Percentiles rank a stretch among this genome's conserved stretches.
Conservation (phyloP, 2,329 filamentous ascomycete species). For the Claviceps quebecensis region DNA sequence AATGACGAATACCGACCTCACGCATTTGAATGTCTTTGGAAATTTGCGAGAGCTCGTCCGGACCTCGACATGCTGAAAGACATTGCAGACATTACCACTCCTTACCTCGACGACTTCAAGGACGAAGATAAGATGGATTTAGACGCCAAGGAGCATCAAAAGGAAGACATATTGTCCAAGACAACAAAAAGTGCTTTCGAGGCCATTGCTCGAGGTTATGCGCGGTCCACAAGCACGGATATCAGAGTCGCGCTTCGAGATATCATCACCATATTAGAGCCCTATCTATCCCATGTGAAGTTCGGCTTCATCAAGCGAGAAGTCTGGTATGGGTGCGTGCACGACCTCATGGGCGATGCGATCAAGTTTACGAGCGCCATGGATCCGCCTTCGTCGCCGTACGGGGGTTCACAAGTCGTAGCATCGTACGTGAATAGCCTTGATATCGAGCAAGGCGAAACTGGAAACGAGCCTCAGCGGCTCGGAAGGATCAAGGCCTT, state of each 20-base stretch:
- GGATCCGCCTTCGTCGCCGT: conserved; percentile 10
- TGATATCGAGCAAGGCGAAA: conserved; percentile 30
- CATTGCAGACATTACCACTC: conserved; percentile 48
- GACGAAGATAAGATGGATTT: conserved; percentile 57
- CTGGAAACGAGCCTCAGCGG: conserved; percentile 38
- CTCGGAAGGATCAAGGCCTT: conserved; percentile 32
- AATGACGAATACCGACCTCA: conserved; percentile 72
- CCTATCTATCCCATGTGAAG: conserved; percentile 23
- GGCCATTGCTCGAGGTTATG: conserved; percentile 36
- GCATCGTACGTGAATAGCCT: conserved; percentile 31
- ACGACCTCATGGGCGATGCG: conserved; percentile 32
- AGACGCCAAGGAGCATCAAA: conserved; percentile 36
- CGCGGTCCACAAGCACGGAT: conserved; percentile 22
- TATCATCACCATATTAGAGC: conserved; percentile 26
- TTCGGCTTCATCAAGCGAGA: conserved; percentile 32
- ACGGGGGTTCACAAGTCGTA: conserved; percentile 10
- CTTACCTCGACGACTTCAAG: conserved; percentile 43
- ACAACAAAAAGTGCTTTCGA: conserved; percentile 37
- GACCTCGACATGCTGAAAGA: conserved; percentile 59
- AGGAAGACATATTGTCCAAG: conserved; percentile 28
- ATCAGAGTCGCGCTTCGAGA: conserved; percentile 22
- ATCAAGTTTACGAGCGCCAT: conserved; percentile 9
- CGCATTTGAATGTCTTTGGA: conserved; percentile 58
- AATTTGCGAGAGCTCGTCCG: conserved; percentile 52
- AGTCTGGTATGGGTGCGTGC: conserved; percentile 37